Evolutionary conservation across 805 yeast species (phyloP).

Genomic region (Metschnikowia continentalis): DNA sequence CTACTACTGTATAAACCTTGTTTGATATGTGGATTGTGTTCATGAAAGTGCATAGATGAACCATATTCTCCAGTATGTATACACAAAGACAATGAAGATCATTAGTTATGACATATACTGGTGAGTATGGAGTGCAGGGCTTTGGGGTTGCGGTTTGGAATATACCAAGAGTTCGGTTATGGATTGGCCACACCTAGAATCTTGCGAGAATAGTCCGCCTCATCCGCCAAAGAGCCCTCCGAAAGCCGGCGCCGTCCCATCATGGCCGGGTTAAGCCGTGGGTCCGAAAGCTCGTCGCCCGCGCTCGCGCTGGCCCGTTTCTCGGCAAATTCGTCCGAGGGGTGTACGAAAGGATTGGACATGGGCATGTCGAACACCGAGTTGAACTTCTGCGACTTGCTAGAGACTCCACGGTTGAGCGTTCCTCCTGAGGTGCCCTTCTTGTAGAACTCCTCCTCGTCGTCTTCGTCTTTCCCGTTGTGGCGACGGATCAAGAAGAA

Average conservation of each 20-base stretch:
- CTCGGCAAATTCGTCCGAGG: constrained; percentile 44
- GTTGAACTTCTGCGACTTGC: constrained; percentile 28
- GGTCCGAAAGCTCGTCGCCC: constrained; percentile 38
- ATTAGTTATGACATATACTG: too few species aligned
- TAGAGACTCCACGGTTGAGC: constrained; percentile 13
- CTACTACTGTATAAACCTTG: too few species aligned
- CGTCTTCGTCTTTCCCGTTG: constrained; percentile 50
- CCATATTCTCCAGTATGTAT: too few species aligned
- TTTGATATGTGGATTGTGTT: too few species aligned
- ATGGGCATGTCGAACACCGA: constrained; percentile 37
- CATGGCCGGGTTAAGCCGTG: constrained; percentile 69
- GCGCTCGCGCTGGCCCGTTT: constrained; percentile 14
- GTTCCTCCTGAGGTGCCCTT: constrained; percentile 26
- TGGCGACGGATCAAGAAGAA: constrained; percentile 35
- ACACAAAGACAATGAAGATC: too few species aligned
- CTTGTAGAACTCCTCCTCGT: constrained; percentile 37
- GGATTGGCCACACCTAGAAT: constrained; percentile 87
- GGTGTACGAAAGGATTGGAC: constrained; percentile 61
- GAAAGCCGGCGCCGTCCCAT: constrained; percentile 79
- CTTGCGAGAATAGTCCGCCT: constrained; percentile 75
- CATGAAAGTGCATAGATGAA: too few species aligned
- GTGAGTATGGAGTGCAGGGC: too few species aligned
- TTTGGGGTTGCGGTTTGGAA: background rate
- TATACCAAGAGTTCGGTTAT: background rate
- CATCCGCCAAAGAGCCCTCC: constrained; percentile 85